These are phyloP conservation scores for Leptoxyphium fumago DNA, from an alignment of 2,329 filamentous ascomycete species.

Conservation along the genomic window DNA sequence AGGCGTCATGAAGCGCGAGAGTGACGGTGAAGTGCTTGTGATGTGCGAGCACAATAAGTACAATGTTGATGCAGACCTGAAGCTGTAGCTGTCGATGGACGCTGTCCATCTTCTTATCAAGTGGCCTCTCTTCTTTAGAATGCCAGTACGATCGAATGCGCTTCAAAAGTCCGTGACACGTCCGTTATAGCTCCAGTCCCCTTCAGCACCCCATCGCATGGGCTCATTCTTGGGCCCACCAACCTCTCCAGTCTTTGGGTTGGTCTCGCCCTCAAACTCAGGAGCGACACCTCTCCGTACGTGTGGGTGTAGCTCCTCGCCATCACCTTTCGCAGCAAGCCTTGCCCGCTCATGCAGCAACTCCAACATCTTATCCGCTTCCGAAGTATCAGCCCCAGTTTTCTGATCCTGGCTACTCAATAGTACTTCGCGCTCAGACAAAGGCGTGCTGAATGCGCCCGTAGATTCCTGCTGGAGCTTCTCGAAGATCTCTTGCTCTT, in stretches of 20 bases:
- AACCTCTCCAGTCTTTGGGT: constrained; percentile 88
- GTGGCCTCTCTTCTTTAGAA: constrained; percentile 1
- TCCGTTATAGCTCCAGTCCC: constrained; percentile 90
- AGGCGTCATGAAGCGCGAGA: constrained; percentile 11
- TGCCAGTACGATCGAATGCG: not conserved
- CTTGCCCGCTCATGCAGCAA: constrained; percentile 23
- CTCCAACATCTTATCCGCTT: constrained; percentile 13
- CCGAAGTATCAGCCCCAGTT: not conserved
- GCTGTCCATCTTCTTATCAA: not conserved
- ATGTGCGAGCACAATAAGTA: constrained; percentile 15
- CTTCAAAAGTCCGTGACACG: constrained; percentile 75
- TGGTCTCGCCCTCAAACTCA: constrained; percentile 83
- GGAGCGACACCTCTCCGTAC: constrained; percentile 64
- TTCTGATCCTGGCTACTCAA: not conserved
- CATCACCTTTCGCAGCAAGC: constrained; percentile 41
- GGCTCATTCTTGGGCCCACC: constrained; percentile 97
- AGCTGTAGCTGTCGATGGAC: not conserved
- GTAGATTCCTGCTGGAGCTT: constrained; percentile 65
- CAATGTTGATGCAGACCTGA: constrained; percentile 10
- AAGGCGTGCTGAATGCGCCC: constrained; percentile 58
- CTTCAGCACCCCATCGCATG: constrained; percentile 61
- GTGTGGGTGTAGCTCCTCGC: constrained; percentile 55
- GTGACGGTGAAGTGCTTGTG: constrained; percentile 10
- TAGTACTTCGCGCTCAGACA: not conserved
- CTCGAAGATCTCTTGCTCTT: constrained; percentile 84